Evolutionary conservation across 768 basidiomycete genomes (phyloP).

Genomic region (Phlebiopsis gigantea): DNA sequence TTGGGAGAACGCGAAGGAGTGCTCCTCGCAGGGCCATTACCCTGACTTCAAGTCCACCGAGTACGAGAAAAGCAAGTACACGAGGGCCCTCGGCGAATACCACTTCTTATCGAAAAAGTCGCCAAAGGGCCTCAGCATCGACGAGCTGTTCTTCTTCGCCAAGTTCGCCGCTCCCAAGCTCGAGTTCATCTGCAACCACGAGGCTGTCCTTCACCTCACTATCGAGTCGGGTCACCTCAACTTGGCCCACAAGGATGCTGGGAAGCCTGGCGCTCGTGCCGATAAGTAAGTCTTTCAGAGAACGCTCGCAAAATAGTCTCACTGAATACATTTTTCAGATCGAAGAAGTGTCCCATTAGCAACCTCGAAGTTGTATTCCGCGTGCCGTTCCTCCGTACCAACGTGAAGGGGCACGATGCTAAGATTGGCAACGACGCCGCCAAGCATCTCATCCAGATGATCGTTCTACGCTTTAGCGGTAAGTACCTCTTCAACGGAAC

Average conservation of each 20-base stretch:
- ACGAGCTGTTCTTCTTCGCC: constrained; percentile 12
- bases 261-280: background rate
- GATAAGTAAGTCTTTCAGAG: background rate
- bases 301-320: too few species aligned
- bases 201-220: constrained; percentile 20
- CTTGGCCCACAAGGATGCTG: constrained; percentile 12
- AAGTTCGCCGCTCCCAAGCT: constrained; percentile 18
- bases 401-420: background rate
- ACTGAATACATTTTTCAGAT: background rate
- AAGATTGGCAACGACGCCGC: background rate
- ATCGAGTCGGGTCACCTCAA: constrained; percentile 20
- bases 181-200: constrained; percentile 26
- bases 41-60: constrained; percentile 9
- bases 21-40: constrained; percentile 6
- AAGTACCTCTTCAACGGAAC: too few species aligned
- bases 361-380: constrained; percentile 18
- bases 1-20: constrained; percentile 18
- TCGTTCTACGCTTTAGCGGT: background rate
- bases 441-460: constrained; percentile 6
- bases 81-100: constrained; percentile 11
- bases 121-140: background rate
- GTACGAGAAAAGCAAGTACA: constrained; percentile 8
- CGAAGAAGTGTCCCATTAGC: background rate
- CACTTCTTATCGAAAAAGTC: constrained; percentile 5
- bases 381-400: constrained; percentile 11